These are phyloP conservation scores for Candida taoyuanica DNA, from an alignment of 805 yeast genomes.

Conservation along the genomic window DNA sequence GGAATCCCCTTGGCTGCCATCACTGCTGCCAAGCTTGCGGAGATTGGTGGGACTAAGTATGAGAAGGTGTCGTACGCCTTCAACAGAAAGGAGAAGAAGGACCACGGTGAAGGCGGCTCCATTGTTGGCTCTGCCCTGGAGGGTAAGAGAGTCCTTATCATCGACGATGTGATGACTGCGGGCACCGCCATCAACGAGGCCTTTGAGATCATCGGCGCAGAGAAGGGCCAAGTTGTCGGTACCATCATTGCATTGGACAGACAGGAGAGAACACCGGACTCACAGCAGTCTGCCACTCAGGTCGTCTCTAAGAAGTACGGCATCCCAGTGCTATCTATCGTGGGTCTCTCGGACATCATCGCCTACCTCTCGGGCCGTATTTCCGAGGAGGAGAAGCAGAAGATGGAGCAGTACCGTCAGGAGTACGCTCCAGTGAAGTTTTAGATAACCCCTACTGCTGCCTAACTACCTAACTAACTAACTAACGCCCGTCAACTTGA, in stretches of 20 bases:
- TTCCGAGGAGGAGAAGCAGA: constrained; percentile 50
- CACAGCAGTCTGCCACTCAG: constrained; percentile 72
- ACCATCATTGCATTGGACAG: constrained; percentile 90
- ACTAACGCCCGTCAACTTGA: too few species aligned
- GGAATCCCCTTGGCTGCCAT: constrained; percentile 95
- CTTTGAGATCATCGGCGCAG: constrained; percentile 64
- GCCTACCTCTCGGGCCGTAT: constrained; percentile 52
- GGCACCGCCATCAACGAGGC: constrained; percentile 98
- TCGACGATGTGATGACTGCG: constrained; percentile 97
- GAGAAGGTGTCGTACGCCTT: constrained; percentile 80
- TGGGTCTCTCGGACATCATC: constrained; percentile 70
- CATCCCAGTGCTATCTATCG: constrained; percentile 83
- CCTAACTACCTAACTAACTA: too few species aligned
- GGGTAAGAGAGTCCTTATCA: constrained; percentile 72
- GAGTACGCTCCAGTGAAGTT: constrained; percentile 30
- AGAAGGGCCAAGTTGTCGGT: constrained; percentile 73
- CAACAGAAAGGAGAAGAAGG: constrained; percentile 94
- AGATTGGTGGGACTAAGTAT: constrained; percentile 77
- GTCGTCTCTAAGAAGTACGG: constrained; percentile 65
- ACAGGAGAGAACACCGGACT: constrained; percentile 77
- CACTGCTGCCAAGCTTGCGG: constrained; percentile 88
- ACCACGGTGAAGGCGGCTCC: constrained; percentile 97
- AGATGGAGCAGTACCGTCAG: constrained; percentile 53
- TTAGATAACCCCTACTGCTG: too few species aligned
- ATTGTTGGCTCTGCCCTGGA: constrained; percentile 81